Base-by-base conservation (phyloP, 306 rosid genomes). In the Dalbergia cochinchinensis region DNA sequence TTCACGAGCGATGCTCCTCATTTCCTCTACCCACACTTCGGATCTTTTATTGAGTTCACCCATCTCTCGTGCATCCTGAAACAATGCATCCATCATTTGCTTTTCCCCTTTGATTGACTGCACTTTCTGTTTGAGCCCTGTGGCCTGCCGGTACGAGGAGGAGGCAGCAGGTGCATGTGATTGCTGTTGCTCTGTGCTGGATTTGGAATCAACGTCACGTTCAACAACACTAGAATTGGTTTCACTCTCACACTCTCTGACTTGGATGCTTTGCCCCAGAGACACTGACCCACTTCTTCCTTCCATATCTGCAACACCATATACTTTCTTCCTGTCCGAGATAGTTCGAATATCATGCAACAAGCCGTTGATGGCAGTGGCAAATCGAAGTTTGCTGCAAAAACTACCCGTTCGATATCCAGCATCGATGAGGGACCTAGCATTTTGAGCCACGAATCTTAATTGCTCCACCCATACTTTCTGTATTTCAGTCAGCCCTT, bases 381-480 rank as follows among this genome's bases (percentile, higher is more conserved):
- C 54, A 81, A 14, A 47, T 47, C n/a, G 14, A 4, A 42, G 18
- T 60, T 53, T 68, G 0, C 57, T 68, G 5, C 9, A 20, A 74
- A 35, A 74, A 13, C 22, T 18, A 5, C 22, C 19, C 33, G 19
- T 3, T 66, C 1, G 34, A 61, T 37, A 14, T 44, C 63, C 65
- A 18, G 6, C 12, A 47, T 12, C 15, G 33, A 42, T 6, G 34
- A 71, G 11, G 33, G 22, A 45, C 8, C n/a, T 16, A 0, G 69
- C 86, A 19, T 51, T 3, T 10, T 19, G 48, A n/a, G 70, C 69
- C 26, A 83, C 41, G 0, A 1, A n/a, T 45, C 7, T n/a, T 42
- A 83, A 9, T 68, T 86, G 81, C 37, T 42, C 8, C 34, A 68
- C 18, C 83, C 85, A 80, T 12, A 61, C 71, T 19, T 9, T 10